Evolutionary conservation across 2,329 filamentous ascomycete species (phyloP).

Genomic region (Monosporascus sp.): DNA sequence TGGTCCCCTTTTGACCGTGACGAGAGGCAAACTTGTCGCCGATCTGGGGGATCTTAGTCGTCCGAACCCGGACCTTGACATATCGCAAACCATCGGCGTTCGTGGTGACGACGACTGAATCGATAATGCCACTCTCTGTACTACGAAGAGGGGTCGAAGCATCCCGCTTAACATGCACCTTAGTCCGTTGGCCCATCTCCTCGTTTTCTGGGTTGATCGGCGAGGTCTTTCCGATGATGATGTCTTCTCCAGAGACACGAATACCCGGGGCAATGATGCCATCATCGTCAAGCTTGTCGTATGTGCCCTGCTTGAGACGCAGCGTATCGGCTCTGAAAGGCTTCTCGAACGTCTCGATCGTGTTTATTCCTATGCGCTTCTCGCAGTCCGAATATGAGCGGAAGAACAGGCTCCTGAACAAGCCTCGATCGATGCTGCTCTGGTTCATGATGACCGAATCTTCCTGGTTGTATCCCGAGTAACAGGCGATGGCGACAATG

Average conservation of each 20-base stretch:
- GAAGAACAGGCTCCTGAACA: conserved; percentile 98
- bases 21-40: conserved; percentile 99
- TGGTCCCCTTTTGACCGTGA: conserved; percentile 98
- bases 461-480: conserved; percentile 99
- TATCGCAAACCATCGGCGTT: conserved; percentile 92
- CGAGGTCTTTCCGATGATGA: conserved; percentile 98
- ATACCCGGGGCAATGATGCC: conserved; percentile 91
- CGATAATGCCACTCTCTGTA: conserved; percentile 95
- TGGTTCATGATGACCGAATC: conserved; percentile 99
- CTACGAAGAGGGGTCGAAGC: conserved; percentile 91
- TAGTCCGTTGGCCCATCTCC: conserved; percentile 87
- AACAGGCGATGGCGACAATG: conserved; percentile 95
- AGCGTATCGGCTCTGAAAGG: conserved; percentile 84
- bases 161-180: conserved; percentile 86
- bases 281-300: conserved; percentile 96
- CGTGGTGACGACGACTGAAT: conserved; percentile 88
- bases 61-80: conserved; percentile 94
- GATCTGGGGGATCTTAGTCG: conserved; percentile 97
- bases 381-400: conserved; percentile 95
- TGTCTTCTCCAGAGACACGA: conserved; percentile 93
- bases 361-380: conserved; percentile 89
- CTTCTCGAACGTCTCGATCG: conserved; percentile 93
- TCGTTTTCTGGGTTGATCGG: conserved; percentile 90
- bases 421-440: conserved; percentile 93
- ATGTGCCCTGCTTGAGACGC: conserved; percentile 88